phyloP scores from a whole-genome alignment of 2,329 filamentous ascomycete genomes.

The Fusarium anguioides region DNA sequence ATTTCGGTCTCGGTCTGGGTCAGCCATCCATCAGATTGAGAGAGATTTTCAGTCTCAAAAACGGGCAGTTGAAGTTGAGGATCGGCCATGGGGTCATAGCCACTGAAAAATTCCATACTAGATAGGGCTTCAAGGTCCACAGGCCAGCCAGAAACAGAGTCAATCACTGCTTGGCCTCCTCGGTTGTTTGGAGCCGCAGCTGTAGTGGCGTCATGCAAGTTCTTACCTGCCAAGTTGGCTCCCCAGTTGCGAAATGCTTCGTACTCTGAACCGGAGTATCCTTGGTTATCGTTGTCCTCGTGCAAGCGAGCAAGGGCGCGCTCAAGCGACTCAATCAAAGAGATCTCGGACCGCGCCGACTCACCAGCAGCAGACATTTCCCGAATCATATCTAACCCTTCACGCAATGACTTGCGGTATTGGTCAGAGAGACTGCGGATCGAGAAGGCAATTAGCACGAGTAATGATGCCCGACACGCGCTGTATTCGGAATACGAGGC shows the following conservation, averaged over 20 bases:
- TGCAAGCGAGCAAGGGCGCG: constrained; percentile 3
- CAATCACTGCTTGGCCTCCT: background rate
- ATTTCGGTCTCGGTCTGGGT: background rate
- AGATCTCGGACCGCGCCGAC: background rate
- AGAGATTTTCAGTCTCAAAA: background rate
- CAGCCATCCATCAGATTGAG: constrained; percentile 1
- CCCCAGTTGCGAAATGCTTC: constrained; percentile 5
- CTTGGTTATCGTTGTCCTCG: background rate
- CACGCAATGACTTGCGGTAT: background rate
- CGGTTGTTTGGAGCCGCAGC: background rate
- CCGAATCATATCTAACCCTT: background rate
- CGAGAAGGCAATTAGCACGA: constrained; percentile 12
- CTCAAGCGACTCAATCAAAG: constrained; percentile 10
- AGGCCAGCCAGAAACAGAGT: background rate
- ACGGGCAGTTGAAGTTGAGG: background rate
- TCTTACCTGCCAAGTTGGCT: background rate
- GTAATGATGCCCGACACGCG: constrained; percentile 3
- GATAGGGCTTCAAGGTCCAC: background rate
- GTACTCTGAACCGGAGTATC: background rate
- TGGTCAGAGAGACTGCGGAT: constrained; percentile 2
- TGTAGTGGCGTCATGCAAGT: background rate
- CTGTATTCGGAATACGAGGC: constrained; percentile 12
- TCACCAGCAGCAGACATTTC: constrained; percentile 2
- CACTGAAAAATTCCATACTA: constrained; percentile 8
- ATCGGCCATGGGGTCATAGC: background rate